Evolutionary conservation across 352 stramenopile genomes (phyloP), one percentile per base, ranked within the genome.

Genomic region (Phytophthora kernoviae): DNA sequence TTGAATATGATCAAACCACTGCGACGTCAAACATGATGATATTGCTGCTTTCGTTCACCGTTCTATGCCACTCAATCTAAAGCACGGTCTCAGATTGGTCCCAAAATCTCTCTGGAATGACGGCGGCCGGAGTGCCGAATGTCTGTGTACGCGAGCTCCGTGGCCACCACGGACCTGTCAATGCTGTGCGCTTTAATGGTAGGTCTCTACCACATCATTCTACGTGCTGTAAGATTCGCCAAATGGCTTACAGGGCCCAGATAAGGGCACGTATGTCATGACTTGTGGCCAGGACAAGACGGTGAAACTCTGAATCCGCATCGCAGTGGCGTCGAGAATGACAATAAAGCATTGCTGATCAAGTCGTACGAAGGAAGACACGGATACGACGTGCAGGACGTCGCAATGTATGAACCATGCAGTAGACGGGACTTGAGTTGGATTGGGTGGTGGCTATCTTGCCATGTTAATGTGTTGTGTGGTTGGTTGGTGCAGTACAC

Each of bases 241-340:
- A 52, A 5, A 57, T n/a, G 26, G 18, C 27, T 54, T 1, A 40
- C 18, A 43, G 22, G 7, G 48, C 18, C 37, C 52, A 90, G 87
- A 79, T 37, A 94, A 96, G 62, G 88, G 88, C 32, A 91, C 86
- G 48, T 96, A 96, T 58, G 88, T 92, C 52, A 94, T 96, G 82
- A 93, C 80, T 0, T 94, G 88, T 42, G 88, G 89, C 10, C 85
- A 96, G 60, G 89, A 97, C 72, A 87, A 90, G 43, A 94, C 76
- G 5, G 72, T 97, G 44, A 84, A 84, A 14, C 70, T 97, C 7
- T 97, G 85, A 97, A 97, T 55, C 89, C 89, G 15, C 87, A 96
- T 52, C 84, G 87, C 27, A 79, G 90, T 60, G 68, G 71, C 3
- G 68, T 76, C 1, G 87, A 93, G 21, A 66, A 70, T 6, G 53